A percentile compares a stretch with the other conserved stretches of the same genome.
phyloP scores from a whole-genome alignment of 2,329 filamentous ascomycete genomes.

The Lecanoromycetidae sp. region DNA sequence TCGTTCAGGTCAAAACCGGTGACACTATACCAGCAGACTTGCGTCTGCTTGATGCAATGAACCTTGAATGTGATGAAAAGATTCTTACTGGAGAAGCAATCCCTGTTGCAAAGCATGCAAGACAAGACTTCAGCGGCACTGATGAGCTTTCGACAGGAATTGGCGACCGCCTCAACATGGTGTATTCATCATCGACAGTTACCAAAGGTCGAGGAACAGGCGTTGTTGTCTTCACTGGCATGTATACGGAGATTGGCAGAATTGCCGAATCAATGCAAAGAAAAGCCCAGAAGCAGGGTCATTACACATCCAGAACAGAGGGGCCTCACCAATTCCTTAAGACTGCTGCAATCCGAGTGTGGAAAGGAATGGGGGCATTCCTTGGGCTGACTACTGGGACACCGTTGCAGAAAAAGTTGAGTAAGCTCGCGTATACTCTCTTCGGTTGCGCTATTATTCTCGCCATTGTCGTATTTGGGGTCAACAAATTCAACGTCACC shows the following conservation, averaged over 20 bases:
- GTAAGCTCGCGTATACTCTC: slow-evolving; percentile 70
- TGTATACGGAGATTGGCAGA: slow-evolving; percentile 50
- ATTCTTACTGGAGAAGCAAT: slow-evolving; percentile 50
- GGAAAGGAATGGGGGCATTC: slow-evolving; percentile 41
- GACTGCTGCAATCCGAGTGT: slow-evolving; percentile 36
- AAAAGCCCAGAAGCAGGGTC: slow-evolving; percentile 31
- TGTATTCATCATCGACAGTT: slow-evolving; percentile 39
- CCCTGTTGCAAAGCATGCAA: slow-evolving; percentile 43
- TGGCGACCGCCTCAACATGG: slow-evolving; percentile 11
- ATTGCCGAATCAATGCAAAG: slow-evolving; percentile 47
- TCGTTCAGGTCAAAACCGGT: slow-evolving; percentile 41
- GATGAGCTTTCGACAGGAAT: slow-evolving; percentile 16
- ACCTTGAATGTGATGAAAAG: slow-evolving; percentile 60
- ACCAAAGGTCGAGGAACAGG: slow-evolving; percentile 48
- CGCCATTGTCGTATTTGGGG: slow-evolving; percentile 51
- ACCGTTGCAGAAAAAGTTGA: slow-evolving; percentile 71
- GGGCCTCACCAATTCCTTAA: slow-evolving; percentile 36
- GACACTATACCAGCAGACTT: slow-evolving; percentile 50
- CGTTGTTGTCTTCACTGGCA: slow-evolving; percentile 47
- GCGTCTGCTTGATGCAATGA: slow-evolving; percentile 47
- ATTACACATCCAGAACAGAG: slow-evolving; percentile 36
- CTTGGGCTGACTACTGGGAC: slow-evolving; percentile 58
- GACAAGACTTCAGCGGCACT: slow-evolving; percentile 23
- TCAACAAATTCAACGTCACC: slow-evolving; percentile 43
- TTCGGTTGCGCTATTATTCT: slow-evolving; percentile 58